Percentiles rank a stretch among this genome's conserved stretches.
Evolutionary conservation across 306 rosid genomes (phyloP).

Genomic region (Trichosanthes cucumerina): DNA sequence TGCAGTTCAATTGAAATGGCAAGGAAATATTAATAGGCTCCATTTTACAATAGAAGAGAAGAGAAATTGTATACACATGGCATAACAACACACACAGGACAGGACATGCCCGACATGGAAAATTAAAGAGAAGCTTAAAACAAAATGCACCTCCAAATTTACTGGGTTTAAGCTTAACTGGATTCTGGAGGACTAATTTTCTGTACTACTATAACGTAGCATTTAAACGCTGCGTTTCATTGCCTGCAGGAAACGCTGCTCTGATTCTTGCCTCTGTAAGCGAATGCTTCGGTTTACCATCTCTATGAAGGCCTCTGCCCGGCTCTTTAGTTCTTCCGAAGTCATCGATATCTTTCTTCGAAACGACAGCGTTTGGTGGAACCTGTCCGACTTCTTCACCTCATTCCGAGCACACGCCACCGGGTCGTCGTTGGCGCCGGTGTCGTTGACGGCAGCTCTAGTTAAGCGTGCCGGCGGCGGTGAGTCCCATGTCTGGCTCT

Average conservation of each 20-base stretch:
- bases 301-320: constrained; percentile 61
- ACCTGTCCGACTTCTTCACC: constrained; percentile 57
- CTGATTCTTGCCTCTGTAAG: constrained; percentile 72
- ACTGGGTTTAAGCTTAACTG: background rate
- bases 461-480: constrained; percentile 22
- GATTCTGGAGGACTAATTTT: background rate
- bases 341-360: constrained; percentile 59
- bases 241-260: constrained; percentile 33
- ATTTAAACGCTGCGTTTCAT: background rate
- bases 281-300: constrained; percentile 47
- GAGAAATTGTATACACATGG: background rate
- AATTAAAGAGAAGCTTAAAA: background rate
- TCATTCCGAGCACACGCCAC: constrained; percentile 52
- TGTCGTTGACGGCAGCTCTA: constrained; percentile 15
- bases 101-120: too few species aligned
- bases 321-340: constrained; percentile 48
- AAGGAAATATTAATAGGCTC: too few species aligned
- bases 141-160: background rate
- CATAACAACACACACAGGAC: background rate
- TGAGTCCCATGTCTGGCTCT: constrained; percentile 39
- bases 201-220: background rate
- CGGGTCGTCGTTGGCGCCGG: constrained; percentile 24
- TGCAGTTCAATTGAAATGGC: background rate
- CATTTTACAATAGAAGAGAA: background rate
- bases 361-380: constrained; percentile 42